phyloP scores from a whole-genome alignment of 1,284 basidiomycete species.

The Fomitiporia mediterranea region DNA sequence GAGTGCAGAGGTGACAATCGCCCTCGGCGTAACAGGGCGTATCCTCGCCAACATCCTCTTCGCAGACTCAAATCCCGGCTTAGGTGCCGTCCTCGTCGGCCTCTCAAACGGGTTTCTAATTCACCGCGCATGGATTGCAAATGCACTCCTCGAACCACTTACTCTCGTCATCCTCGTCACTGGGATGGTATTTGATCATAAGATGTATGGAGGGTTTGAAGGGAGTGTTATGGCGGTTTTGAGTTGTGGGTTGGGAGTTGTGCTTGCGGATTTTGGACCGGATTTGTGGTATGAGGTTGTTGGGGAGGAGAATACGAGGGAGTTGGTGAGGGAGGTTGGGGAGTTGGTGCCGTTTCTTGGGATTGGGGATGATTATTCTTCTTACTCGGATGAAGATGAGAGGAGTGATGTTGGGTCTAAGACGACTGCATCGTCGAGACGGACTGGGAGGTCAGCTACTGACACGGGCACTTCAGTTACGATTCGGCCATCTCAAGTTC shows the following conservation, averaged over 20 bases:
- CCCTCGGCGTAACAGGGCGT: conserved; percentile 18
- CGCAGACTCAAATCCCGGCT: conserved; percentile 28
- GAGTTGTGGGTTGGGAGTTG: conserved; percentile 64
- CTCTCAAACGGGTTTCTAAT: conserved; percentile 73
- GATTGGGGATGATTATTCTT: conserved; percentile 21
- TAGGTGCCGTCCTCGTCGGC: conserved; percentile 55
- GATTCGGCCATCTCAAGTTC: not conserved
- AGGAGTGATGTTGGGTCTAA: conserved; percentile 14
- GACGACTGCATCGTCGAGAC: conserved; percentile 7
- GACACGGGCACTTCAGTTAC: conserved; percentile 18
- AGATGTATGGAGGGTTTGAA: conserved; percentile 55
- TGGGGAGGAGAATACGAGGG: conserved; percentile 34
- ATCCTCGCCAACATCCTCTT: conserved; percentile 15
- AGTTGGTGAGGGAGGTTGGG: conserved; percentile 48
- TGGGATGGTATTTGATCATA: conserved; percentile 62
- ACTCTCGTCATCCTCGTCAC: conserved; percentile 61
- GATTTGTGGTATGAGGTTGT: conserved; percentile 57
- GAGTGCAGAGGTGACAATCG: conserved; percentile 16
- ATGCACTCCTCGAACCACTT: conserved; percentile 53
- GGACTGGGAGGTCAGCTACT: conserved; percentile 2
- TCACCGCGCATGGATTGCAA: conserved; percentile 57
- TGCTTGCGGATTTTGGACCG: conserved; percentile 62
- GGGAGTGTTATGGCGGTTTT: conserved; percentile 54
- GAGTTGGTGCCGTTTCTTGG: conserved; percentile 27
- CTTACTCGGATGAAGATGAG: not conserved